Evolutionary conservation across 2,329 filamentous ascomycete species (phyloP).

Genomic region (Aspergillus brasiliensis): DNA sequence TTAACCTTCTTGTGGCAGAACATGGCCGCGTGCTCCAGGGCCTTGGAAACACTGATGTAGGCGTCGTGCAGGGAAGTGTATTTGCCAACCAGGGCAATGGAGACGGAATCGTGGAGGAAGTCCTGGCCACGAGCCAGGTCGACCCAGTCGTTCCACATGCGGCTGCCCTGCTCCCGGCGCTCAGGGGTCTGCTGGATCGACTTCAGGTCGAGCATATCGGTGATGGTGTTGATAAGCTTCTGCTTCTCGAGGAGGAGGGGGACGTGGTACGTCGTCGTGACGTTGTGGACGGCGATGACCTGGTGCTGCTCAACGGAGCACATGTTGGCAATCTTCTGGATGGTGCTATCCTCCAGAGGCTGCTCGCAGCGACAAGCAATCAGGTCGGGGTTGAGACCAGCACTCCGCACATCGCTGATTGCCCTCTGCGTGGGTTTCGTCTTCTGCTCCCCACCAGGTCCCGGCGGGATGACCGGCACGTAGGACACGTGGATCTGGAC

Average conservation of each 20-base stretch:
- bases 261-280: conserved; percentile 90
- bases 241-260: conserved; percentile 88
- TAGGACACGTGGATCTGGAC: conserved; percentile 79
- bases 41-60: conserved; percentile 81
- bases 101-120: conserved; percentile 68
- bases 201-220: conserved; percentile 66
- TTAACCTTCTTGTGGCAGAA: conserved; percentile 76
- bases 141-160: conserved; percentile 80
- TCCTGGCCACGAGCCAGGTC: conserved; percentile 67
- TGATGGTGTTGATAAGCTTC: conserved; percentile 69
- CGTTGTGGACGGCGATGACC: conserved; percentile 83
- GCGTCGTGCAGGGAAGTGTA: conserved; percentile 84
- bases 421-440: conserved; percentile 96
- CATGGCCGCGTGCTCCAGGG: conserved; percentile 91
- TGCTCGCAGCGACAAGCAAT: conserved; percentile 91
- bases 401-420: conserved; percentile 79
- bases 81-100: conserved; percentile 88
- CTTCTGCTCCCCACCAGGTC: conserved; percentile 71
- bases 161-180: conserved; percentile 63
- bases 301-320: conserved; percentile 86
- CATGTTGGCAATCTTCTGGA: conserved; percentile 84
- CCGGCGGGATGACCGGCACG: conserved; percentile 66
- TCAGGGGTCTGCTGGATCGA: conserved; percentile 54
- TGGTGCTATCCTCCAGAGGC: conserved; percentile 70
- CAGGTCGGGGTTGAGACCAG: conserved; percentile 73